phyloP scores from a whole-genome alignment of 2,329 filamentous ascomycete genomes.

The Teratosphaeria epicoccoides region DNA sequence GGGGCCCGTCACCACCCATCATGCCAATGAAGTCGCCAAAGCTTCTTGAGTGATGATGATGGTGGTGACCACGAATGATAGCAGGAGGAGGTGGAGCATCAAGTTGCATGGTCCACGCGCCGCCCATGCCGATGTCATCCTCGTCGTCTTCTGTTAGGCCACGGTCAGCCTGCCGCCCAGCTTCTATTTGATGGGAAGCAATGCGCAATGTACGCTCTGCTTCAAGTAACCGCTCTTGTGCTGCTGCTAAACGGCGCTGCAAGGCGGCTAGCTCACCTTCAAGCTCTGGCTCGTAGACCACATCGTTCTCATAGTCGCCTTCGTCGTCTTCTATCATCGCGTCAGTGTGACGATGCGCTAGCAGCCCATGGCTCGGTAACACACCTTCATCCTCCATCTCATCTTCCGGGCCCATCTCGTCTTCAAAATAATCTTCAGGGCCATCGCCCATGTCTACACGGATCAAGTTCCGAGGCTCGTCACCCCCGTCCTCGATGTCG shows the following conservation, averaged over 20 bases:
- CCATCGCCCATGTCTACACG: slow-evolving; percentile 35
- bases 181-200: not conserved
- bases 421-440: slow-evolving; percentile 43
- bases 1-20: slow-evolving; percentile 5
- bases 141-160: slow-evolving; percentile 19
- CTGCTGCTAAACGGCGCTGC: not conserved
- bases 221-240: not conserved
- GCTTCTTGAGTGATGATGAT: slow-evolving; percentile 15
- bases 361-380: not conserved
- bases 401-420: slow-evolving; percentile 49
- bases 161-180: slow-evolving; percentile 1
- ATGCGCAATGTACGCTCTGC: not conserved
- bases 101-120: slow-evolving; percentile 8
- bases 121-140: slow-evolving; percentile 17
- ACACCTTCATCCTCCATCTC: slow-evolving; percentile 20
- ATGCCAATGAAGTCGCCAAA: slow-evolving; percentile 21
- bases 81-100: slow-evolving; percentile 13
- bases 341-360: not conserved
- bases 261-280: slow-evolving; percentile 23
- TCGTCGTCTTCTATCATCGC: slow-evolving; percentile 45
- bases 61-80: slow-evolving; percentile 9
- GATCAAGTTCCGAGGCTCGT: slow-evolving; percentile 24
- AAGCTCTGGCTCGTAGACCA: slow-evolving; percentile 45
- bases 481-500: slow-evolving; percentile 23
- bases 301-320: slow-evolving; percentile 57